These are phyloP conservation scores for Kalmanozyma brasiliensis DNA, from an alignment of 1,284 basidiomycete species.

Conservation along the genomic window DNA sequence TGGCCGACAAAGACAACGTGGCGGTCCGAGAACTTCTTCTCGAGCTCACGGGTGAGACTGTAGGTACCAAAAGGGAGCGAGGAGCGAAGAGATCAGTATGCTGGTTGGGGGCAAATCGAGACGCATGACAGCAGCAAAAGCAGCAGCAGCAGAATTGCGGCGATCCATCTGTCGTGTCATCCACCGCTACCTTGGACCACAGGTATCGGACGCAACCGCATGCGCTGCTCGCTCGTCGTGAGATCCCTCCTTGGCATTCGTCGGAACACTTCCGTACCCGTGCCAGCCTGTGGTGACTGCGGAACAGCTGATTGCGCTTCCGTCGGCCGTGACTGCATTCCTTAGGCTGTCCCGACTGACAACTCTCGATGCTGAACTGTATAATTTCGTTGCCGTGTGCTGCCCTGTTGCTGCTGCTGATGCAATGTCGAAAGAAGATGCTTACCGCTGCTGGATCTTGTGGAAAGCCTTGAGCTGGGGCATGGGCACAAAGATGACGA, in stretches of 20 bases:
- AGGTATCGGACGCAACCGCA: too few relatives aligned
- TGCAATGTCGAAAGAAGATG: slow-evolving; percentile 40
- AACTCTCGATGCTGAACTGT: too few relatives aligned
- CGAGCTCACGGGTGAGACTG: slow-evolving; percentile 96
- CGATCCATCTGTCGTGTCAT: neutral
- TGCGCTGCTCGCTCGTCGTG: too few relatives aligned
- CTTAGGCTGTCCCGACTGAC: too few relatives aligned
- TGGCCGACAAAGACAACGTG: slow-evolving; percentile 99
- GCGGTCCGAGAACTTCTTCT: slow-evolving; percentile 99
- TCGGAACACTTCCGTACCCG: too few relatives aligned
- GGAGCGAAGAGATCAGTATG: slow-evolving; percentile 15
- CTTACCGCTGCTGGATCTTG: slow-evolving; percentile 96
- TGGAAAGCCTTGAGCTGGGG: slow-evolving; percentile 98
- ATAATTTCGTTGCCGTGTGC: too few relatives aligned
- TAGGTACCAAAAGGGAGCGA: neutral
- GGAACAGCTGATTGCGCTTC: too few relatives aligned
- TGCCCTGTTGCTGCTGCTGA: slow-evolving; percentile 10
- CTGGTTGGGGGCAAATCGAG: neutral
- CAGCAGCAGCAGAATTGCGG: neutral
- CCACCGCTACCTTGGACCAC: too few relatives aligned
- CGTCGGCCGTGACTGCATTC: too few relatives aligned
- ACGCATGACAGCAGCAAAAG: neutral
- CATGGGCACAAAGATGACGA: slow-evolving; percentile 97
- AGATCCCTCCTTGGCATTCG: too few relatives aligned
- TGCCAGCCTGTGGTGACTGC: too few relatives aligned